Evolutionary conservation across 2,329 filamentous ascomycete species (phyloP), one percentile per base, ranked within the genome.

Genomic region (Geosmithia putterillii): DNA sequence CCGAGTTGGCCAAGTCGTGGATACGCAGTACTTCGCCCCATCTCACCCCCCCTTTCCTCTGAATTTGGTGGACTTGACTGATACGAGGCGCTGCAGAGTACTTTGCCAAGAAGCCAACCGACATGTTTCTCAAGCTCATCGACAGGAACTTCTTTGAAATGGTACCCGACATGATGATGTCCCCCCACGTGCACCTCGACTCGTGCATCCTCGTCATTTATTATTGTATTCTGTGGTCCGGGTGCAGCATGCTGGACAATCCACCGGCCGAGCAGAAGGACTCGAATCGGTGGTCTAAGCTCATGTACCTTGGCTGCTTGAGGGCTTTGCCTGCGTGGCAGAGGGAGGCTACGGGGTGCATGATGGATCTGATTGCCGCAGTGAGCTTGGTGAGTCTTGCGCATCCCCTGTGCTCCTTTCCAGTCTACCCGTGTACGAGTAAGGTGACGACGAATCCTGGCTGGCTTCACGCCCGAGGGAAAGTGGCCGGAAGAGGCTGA

Each of bases 151-250:
- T 57, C 9, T 51, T 60, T 17, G 52, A 59, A 35, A 42, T 58
- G 28, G 51, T 59, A 2, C 57, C 57, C 0, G 57, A 60, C 35
- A 48, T 59, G 3, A 48, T 55, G 22, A 51, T 45, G 7, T 43
- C 57, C 6, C 53, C 52, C 2, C 53, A 58, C n/a, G 50, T 59
- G 2, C 53, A 57, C 7, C 38, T 59, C 1, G 57, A 59, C n/a
- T 50, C 55, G 0, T 50, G 51, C 12, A 54, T 59, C 10, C 46
- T 56, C 0, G 51, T 59, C 1, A 55, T 59, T 8, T 59, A 58
- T 43, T 59, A 58, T 23, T 49, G 49, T 17, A 52, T 59, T 14
- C 48, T 59, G 7, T 59, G 52, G 32, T 50, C 57, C 8, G 57
- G 57, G 18, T 52, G 49, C 21, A 23, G 14, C 7, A 18, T 39